Evolutionary conservation across 176 grass and related monocot genomes (phyloP), one percentile per base, ranked within the genome.

Genomic region (barley (Hordeum vulgare)): DNA sequence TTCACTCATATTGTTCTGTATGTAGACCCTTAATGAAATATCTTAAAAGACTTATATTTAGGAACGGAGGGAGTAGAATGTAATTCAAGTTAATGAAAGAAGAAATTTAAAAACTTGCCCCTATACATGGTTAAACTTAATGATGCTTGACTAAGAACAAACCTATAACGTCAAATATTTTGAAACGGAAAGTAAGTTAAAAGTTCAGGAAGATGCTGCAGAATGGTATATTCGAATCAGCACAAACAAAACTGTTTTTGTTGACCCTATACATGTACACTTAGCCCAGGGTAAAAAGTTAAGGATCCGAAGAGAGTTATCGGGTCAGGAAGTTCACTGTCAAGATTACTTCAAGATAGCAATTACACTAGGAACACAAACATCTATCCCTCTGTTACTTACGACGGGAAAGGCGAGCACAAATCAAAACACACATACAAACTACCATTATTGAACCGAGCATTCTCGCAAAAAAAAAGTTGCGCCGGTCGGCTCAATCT

Each of bases 401-500:
- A 41, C 47, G 40, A 71, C 45, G 41, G 17, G 31, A 41, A 53
- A 85, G 8, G 79, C n/a, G 14, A n/a, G n/a, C 18, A 88, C 75
- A 80, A 74, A 61, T 51, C 14, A 2, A 53, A 80, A 86, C 11
- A 84, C 74, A 81, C 47, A 79, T 29, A 78, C 57, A 77, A 53
- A 85, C 59, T 62, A 72, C 15, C 45, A 67, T 56, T 88, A 88
- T 82, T 79, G 80, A 86, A 25, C 89, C 72, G 67, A 90, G 83
- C 78, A 85, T 87, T 81, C 83, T 94, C 81, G 42, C 82, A 73
- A 85, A 86, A 88, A 86, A 88, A 84, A 28, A 47, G 58, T 66
- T 85, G 93, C 66, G 89, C 81, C 51, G 15, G 45, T 1, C 51
- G 18, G 76, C 89, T 91, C 89, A 41, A 88, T 80, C 74, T 80